Base-by-base conservation (phyloP, 1,139 yeast genomes). In the Blastobotrys persicus region DNA sequence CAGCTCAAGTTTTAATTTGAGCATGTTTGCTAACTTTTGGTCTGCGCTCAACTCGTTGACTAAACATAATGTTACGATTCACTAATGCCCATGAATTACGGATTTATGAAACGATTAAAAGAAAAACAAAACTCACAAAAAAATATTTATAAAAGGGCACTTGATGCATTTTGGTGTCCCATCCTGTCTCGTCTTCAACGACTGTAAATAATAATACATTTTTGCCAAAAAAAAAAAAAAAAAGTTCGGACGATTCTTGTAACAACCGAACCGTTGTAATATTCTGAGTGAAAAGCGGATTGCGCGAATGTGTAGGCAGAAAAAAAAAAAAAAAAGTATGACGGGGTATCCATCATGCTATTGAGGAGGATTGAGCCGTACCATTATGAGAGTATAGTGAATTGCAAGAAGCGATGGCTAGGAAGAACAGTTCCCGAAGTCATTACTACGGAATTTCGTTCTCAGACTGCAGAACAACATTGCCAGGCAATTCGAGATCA, bases 391-490 rank as follows among this genome's bases (percentile, higher is more conserved):
- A 89, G 88, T 63, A 73, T 85, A 65, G 89, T 98, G 0, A 85
- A 84, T 63, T 89, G 97, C 66, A 92, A 92, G 65, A 72, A 79
- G 62, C 74, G 98, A 59, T 92, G 98, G 98, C 76, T 91, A 59
- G 91, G 85, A 60, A 73, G 88, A 16, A 81, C 81, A 28, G 69
- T 92, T 42, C 57, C 87, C n/a, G 97, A 91, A 49, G 80, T 92
- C 2, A 88, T 92, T 59, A 71, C 80, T 1, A 75, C 77, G 23
- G 98, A 92, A 65, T 92, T 92, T 62, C 72, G 97, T 52, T 92
- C 88, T 59, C 75, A 86, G 49, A 81, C 83, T 11, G 77, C 79
- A 16, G 78, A 75, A 12, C 53, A 52, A n/a, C 55, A 55, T 34
- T 44, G 44, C 35, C 11, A 43, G 2, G 49, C 52, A n/a, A 42